Base-by-base conservation (phyloP, 129 eudicot species). In the Flaveria ramosissima region DNA sequence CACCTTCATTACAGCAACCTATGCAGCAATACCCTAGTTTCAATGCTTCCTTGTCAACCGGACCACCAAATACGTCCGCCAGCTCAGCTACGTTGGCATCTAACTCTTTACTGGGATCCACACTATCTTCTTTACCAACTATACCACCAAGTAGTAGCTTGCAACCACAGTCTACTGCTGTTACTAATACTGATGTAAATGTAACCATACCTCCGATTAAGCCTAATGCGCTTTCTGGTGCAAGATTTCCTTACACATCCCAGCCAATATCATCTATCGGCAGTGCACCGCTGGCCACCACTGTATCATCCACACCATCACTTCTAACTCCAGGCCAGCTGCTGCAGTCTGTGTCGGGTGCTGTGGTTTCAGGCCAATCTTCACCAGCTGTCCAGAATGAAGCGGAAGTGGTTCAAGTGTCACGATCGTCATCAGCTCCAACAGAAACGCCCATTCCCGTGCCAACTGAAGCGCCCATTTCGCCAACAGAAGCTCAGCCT, bases 311-410 rank as follows among this genome's bases (percentile, higher is more conserved):
- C 9, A 78, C 88, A 56, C 98, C 88, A 27, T 87, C 84, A 0
- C 91, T 93, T 41, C 65, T 93, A 56, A 93, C 97, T 43, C 98
- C 98, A 0, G 92, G 90, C 10, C 98, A 93, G 66, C 87, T 93
- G 16, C 80, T 93, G 51, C 96, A 84, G 63, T 78, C 90, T 60
- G 88, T 81, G 47, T 71, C 76, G 77, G 56, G 74, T 60, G 30
- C 84, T 9, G 78, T 66, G 57, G 76, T 88, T 78, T 73, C 88
- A 27, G 51, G 84, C 47, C 88, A 84, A 70, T 39, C 88, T 26
- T 71, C 86, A 16, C 89, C 84, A 74, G 66, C 77, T 27, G 78
- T 76, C 56, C 88, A 85, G 51, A 90, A 89, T 72, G 98, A 93
- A 70, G 89, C 87, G 64, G 96, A 88, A 77, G 89, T 77, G 12